A percentile compares a stretch with the other conserved stretches of the same genome.
phyloP scores from a whole-genome alignment of 768 basidiomycete genomes.

The Pulveroboletus frians region DNA sequence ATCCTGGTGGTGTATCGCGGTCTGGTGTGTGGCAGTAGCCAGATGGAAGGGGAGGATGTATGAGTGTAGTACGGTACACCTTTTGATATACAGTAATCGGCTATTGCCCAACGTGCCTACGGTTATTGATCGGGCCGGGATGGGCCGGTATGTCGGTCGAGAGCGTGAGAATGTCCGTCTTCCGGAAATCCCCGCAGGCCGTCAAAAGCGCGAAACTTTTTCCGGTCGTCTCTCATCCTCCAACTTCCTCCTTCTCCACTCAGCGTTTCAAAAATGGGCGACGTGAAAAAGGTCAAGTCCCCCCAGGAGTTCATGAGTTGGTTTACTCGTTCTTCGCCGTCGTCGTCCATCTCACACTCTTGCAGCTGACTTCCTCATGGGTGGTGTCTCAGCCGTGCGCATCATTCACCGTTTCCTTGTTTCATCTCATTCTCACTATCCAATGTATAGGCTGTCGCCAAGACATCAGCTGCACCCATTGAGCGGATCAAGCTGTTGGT shows the following conservation, averaged over 20 bases:
- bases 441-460: slow-evolving; percentile 79
- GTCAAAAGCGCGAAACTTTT: slow-evolving; percentile 48
- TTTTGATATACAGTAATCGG: slow-evolving; percentile 6
- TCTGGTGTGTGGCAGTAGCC: slow-evolving; percentile 27
- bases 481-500: slow-evolving; percentile 99
- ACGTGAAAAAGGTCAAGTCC: slow-evolving; percentile 77
- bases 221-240: slow-evolving; percentile 39
- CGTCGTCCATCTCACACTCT: slow-evolving; percentile 11
- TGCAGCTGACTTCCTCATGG: slow-evolving; percentile 91
- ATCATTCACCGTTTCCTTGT: neutral
- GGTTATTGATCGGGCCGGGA: neutral
- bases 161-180: slow-evolving; percentile 25
- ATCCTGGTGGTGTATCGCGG: slow-evolving; percentile 19
- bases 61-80: slow-evolving; percentile 12
- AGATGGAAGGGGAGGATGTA: slow-evolving; percentile 13
- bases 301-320: slow-evolving; percentile 86
- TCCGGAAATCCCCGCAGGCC: slow-evolving; percentile 30
- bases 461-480: slow-evolving; percentile 98
- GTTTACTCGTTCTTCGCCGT: neutral
- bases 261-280: slow-evolving; percentile 71
- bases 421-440: slow-evolving; percentile 15
- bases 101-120: too few relatives aligned
- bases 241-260: slow-evolving; percentile 44
- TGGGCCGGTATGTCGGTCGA: slow-evolving; percentile 9
- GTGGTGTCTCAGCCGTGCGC: slow-evolving; percentile 87